Percentiles rank a stretch among this genome's conserved stretches.
These are phyloP conservation scores for Zasmidium cellare DNA, from an alignment of 2,329 filamentous ascomycete genomes.

Conservation along the genomic window DNA sequence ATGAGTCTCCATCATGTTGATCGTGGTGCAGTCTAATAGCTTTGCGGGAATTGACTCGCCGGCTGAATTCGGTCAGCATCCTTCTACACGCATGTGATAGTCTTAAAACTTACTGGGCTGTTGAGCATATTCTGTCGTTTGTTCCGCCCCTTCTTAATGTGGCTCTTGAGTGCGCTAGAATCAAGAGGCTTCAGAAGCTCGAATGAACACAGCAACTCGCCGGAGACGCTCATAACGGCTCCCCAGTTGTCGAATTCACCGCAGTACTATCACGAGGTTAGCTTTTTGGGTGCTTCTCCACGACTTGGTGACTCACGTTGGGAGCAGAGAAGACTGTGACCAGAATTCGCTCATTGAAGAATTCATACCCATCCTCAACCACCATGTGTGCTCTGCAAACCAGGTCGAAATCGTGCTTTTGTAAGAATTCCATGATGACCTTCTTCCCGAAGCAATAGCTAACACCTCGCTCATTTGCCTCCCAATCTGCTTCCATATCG, in stretches of 20 bases:
- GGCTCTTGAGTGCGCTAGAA: conserved; percentile 92
- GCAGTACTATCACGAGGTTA: conserved; percentile 58
- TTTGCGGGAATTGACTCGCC: conserved; percentile 52
- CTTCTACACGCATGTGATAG: background rate
- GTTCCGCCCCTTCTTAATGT: conserved; percentile 97
- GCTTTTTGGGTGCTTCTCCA: no score
- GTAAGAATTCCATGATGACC: conserved; percentile 93
- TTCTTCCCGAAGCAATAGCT: conserved; percentile 99
- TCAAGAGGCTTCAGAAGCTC: conserved; percentile 95
- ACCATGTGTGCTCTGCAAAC: conserved; percentile 99
- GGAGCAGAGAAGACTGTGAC: conserved; percentile 98
- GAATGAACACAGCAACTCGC: conserved; percentile 92
- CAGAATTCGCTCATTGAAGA: conserved; percentile 91
- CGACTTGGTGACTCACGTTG: conserved; percentile 63
- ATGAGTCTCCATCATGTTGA: background rate
- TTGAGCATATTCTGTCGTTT: conserved; percentile 94
- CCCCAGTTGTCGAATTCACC: conserved; percentile 99
- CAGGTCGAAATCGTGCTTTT: conserved; percentile 92
- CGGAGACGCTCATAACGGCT: conserved; percentile 96
- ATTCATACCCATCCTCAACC: conserved; percentile 98
- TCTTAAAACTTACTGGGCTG: conserved; percentile 72
- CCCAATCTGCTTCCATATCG: conserved; percentile 95
- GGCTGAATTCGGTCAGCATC: conserved; percentile 36
- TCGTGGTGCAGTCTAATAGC: conserved; percentile 41
- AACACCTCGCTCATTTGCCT: conserved; percentile 93